Evolutionary conservation across 2,329 filamentous ascomycete species (phyloP).

Genomic region (Teratosphaeria viscida): DNA sequence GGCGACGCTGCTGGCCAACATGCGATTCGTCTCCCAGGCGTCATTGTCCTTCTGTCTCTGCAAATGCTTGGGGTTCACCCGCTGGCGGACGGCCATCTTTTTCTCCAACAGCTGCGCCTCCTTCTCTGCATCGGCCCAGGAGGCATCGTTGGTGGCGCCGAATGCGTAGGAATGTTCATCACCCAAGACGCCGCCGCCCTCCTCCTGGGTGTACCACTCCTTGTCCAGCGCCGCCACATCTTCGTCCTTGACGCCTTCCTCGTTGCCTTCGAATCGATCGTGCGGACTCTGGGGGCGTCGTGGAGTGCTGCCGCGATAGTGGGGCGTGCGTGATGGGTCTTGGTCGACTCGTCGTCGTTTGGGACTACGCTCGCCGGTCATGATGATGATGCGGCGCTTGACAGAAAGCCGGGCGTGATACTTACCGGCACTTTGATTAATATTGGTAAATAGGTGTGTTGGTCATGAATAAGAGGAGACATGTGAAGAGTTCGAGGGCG

Average conservation of each 20-base stretch:
- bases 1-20: slow-evolving; percentile 92
- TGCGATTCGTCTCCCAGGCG: slow-evolving; percentile 97
- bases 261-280: slow-evolving; percentile 50
- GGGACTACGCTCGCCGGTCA: slow-evolving; percentile 36
- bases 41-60: slow-evolving; percentile 92
- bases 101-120: slow-evolving; percentile 69
- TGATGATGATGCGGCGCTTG: neutral
- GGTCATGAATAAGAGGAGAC: neutral
- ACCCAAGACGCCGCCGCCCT: slow-evolving; percentile 69
- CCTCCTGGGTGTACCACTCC: slow-evolving; percentile 87
- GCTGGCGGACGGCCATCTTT: slow-evolving; percentile 45
- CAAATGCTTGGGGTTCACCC: slow-evolving; percentile 55
- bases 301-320: slow-evolving; percentile 17
- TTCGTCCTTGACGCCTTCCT: slow-evolving; percentile 50
- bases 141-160: slow-evolving; percentile 56
- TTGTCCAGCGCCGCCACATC: slow-evolving; percentile 70
- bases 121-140: slow-evolving; percentile 63
- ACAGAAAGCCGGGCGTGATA: neutral
- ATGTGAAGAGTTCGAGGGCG: neutral
- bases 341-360: slow-evolving; percentile 59
- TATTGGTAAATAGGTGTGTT: too few relatives aligned
- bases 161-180: slow-evolving; percentile 93
- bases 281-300: slow-evolving; percentile 33
- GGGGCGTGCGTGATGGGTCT: slow-evolving; percentile 27
- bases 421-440: neutral